Conservation (phyloP, 345 rosid genomes). For the Sonneratia alba region DNA sequence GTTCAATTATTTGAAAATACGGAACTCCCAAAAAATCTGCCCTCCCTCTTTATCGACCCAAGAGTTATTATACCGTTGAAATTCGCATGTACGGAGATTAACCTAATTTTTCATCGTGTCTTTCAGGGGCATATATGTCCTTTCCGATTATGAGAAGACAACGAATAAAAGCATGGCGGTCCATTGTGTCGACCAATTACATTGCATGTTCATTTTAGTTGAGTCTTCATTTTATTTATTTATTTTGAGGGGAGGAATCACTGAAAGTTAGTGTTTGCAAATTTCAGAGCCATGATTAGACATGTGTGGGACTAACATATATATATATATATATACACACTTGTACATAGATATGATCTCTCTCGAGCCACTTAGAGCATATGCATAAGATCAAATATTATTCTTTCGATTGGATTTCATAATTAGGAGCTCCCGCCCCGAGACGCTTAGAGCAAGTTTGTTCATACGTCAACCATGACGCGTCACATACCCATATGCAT, state of each 20-base stretch:
- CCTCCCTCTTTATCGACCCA: no score
- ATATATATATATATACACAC: not conserved
- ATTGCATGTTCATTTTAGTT: not conserved
- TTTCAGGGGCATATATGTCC: no score
- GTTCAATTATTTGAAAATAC: no score
- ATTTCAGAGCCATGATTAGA: not conserved
- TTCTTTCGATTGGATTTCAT: not conserved
- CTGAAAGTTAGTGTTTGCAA: not conserved
- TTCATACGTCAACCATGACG: slow-evolving; percentile 4
- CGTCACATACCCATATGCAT: not conserved
- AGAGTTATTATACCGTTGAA: no score
- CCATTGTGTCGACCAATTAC: no score
- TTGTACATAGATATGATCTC: not conserved
- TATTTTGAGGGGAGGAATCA: not conserved
- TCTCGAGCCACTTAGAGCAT: not conserved
- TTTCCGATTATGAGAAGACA: no score
- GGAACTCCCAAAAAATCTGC: no score
- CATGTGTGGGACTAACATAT: not conserved
- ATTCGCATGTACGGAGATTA: no score
- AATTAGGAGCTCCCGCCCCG: not conserved
- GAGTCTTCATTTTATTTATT: not conserved
- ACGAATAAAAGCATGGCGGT: no score
- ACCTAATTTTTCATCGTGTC: no score
- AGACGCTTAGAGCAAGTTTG: not conserved
- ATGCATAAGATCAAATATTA: not conserved